Base-by-base conservation (phyloP, 2,329 filamentous ascomycete genomes). In the Microdochium paspali region DNA sequence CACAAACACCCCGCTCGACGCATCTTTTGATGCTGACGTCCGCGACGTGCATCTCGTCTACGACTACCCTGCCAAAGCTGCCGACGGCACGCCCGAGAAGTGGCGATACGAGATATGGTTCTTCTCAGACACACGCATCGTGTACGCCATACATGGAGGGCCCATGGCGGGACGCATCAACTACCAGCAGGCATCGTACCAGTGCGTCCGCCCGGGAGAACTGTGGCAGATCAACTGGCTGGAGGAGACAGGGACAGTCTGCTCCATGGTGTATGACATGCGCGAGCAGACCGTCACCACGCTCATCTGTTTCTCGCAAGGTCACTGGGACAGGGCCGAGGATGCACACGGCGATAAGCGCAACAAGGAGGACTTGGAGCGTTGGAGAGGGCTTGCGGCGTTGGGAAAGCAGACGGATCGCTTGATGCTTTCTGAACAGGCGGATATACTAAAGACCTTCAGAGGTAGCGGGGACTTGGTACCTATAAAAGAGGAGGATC, bases 91-190 rank as follows among this genome's bases (percentile, higher is more conserved):
- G n/a, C 7, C 6, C 10, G 31, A 35, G 31, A 35, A 35, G 18
- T 81, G 77, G 78, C 70, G 74, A 2, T 81, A 81, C 53, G 77
- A 81, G 50, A 71, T 81, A 56, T 80, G 77, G 77, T 79, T 79
- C 61, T 75, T 74, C 54, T 76, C 70, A n/a, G 61, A 70, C 18
- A 61, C 69, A 47, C 69, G 75, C 4, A 70, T 79, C 44, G 71
- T 80, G 49, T 81, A 81, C 53, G 70, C 71, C 23, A 81, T 81
- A 47, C 76, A 80, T 52, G 76, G 77, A 3, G 77, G 77, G 0
- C 77, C 77, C 3, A 81, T 81, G 77, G 70, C 71, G 0, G 74
- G 75, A 2, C 67, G 74, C 2, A 61, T 64, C 46, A 78, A 78
- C 58, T 78, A 70, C 57, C 75, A 79, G 53, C 66, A 69, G 1